Conservation (phyloP, 495 filamentous ascomycete species). For the Thozetella sp. region DNA sequence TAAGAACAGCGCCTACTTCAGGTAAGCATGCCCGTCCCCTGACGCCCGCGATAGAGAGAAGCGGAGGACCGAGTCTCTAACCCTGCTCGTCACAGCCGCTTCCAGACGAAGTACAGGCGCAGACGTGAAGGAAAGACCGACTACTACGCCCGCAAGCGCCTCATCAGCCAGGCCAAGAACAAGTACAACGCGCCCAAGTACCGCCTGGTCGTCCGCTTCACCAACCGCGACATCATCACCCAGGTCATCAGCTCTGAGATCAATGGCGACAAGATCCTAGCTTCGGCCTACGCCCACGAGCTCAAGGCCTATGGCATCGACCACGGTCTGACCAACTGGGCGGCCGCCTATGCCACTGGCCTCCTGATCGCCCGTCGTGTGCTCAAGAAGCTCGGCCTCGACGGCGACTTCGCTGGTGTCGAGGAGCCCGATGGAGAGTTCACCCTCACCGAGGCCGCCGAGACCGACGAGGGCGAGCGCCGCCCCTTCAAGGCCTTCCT, state of each 20-base stretch:
- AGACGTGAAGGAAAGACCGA: conserved; percentile 97
- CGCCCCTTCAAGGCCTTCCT: conserved; percentile 99
- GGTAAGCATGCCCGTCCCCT: conserved; percentile 55
- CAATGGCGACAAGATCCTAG: conserved; percentile 94
- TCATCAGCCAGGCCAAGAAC: conserved; percentile 99
- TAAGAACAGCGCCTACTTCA: conserved; percentile 98
- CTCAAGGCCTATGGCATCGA: conserved; percentile 94
- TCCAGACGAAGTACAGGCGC: conserved; percentile 99
- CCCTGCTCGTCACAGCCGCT: conserved; percentile 65
- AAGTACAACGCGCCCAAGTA: conserved; percentile 99
- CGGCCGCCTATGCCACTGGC: conserved; percentile 94
- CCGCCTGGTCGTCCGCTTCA: conserved; percentile 99
- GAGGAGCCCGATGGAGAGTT: conserved; percentile 95
- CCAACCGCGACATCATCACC: conserved; percentile 98
- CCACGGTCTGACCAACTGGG: conserved; percentile 99
- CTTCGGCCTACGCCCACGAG: conserved; percentile 94
- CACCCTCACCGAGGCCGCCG: conserved; percentile 87
- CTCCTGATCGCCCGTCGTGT: conserved; percentile 95
- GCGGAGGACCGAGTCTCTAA: conserved; percentile 12
- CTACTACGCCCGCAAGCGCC: conserved; percentile 99
- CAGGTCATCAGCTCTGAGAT: conserved; percentile 98
- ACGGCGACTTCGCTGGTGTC: conserved; percentile 88
- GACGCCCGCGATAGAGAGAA: not conserved
- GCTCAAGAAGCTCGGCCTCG: conserved; percentile 93
- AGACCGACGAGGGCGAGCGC: conserved; percentile 82